These are phyloP conservation scores for Cystobasidium tubakii DNA, from an alignment of 768 basidiomycete species.

Conservation along the genomic window DNA sequence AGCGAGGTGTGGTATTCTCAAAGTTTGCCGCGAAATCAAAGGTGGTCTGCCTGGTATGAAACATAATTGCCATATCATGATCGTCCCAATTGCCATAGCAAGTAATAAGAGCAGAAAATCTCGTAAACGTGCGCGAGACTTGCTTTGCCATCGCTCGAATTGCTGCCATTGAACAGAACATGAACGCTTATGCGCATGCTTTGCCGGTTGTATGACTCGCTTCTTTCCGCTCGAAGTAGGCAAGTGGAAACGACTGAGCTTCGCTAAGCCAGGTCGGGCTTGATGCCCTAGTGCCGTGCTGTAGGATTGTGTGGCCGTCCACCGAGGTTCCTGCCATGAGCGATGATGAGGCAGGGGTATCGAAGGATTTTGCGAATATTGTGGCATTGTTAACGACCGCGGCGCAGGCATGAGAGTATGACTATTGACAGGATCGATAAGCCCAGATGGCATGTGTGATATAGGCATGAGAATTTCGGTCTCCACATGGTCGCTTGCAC, in stretches of 20 bases:
- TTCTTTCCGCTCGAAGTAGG: constrained; percentile 17
- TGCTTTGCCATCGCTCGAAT: constrained; percentile 19
- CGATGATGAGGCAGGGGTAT: neutral
- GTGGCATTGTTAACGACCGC: neutral
- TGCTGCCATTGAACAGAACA: constrained; percentile 35
- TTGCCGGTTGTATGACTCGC: neutral
- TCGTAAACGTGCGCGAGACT: constrained; percentile 10
- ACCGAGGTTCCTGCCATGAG: neutral
- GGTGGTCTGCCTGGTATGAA: neutral
- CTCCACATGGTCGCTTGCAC: neutral
- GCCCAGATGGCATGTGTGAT: neutral
- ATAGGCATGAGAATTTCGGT: neutral
- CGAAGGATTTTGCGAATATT: too few relatives aligned
- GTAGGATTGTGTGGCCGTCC: neutral
- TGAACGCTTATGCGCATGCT: constrained; percentile 22
- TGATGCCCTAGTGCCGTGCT: neutral
- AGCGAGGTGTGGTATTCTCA: neutral
- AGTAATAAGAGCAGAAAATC: constrained; percentile 22
- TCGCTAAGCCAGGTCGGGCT: neutral
- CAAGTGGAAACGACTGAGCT: neutral
- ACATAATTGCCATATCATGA: constrained; percentile 6
- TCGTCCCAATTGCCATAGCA: neutral
- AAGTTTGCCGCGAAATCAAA: neutral
- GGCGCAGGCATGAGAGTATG: neutral
- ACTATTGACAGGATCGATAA: neutral